Percentiles rank a stretch among this genome's conserved stretches.
Conservation (phyloP, 2,329 filamentous ascomycete genomes). For the Ceratocystis cacaofunesta region DNA sequence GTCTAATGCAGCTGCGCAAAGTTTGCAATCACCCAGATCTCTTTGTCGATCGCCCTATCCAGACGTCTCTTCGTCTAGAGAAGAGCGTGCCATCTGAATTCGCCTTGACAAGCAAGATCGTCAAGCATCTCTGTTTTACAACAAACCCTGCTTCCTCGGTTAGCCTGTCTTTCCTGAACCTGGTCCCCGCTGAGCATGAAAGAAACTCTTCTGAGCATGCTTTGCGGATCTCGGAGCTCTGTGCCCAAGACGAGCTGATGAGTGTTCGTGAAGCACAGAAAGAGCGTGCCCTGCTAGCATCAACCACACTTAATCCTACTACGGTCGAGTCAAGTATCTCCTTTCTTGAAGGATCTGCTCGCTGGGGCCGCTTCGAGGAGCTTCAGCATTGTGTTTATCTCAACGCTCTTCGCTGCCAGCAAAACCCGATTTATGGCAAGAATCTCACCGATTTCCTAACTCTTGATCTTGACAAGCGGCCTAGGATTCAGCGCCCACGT, state of each 20-base stretch:
- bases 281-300: constrained; percentile 35
- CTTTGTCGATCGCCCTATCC: constrained; percentile 89
- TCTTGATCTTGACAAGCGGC: constrained; percentile 44
- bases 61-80: constrained; percentile 88
- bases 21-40: constrained; percentile 98
- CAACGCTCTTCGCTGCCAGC: constrained; percentile 66
- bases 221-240: constrained; percentile 5
- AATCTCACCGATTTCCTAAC: constrained; percentile 62
- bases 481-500: constrained; percentile 44
- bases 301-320: constrained; percentile 44
- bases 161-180: constrained; percentile 62
- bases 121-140: constrained; percentile 44
- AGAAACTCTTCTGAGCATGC: constrained; percentile 39
- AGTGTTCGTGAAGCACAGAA: constrained; percentile 1
- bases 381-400: constrained; percentile 68
- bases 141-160: constrained; percentile 39
- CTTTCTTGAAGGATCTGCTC: constrained; percentile 55
- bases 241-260: constrained; percentile 5
- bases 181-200: constrained; percentile 40
- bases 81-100: constrained; percentile 42
- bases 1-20: constrained; percentile 90
- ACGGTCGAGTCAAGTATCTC: constrained; percentile 54
- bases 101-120: constrained; percentile 47
- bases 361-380: constrained; percentile 59
- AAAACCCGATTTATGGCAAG: constrained; percentile 66